A percentile compares a stretch with the other conserved stretches of the same genome.
Evolutionary conservation across 805 yeast species (phyloP).

Genomic region (Isabelozyma rhagii): DNA sequence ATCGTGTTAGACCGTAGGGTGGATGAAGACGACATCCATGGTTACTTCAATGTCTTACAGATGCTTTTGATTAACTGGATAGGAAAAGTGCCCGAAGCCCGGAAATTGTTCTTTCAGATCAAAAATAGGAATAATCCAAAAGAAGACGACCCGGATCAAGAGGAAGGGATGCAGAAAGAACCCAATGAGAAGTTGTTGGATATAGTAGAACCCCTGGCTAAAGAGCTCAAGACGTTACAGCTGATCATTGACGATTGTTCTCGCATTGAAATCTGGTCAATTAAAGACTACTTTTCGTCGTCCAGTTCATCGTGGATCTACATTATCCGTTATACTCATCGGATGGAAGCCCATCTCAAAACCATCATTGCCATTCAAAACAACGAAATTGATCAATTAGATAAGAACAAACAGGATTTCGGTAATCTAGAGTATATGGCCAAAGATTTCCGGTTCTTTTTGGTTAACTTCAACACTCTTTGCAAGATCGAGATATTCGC

Average conservation of each 20-base stretch:
- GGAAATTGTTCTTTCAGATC: constrained; percentile 47
- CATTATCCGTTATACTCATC: not conserved
- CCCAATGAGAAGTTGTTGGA: not conserved
- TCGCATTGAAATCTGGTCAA: not conserved
- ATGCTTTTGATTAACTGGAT: constrained; percentile 64
- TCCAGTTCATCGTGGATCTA: not conserved
- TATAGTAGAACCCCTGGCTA: not conserved
- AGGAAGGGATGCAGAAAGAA: not conserved
- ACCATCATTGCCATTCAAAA: constrained; percentile 3
- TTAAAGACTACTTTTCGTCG: not conserved
- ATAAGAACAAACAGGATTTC: not conserved
- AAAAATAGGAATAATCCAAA: constrained; percentile 13
- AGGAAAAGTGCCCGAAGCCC: constrained; percentile 59
- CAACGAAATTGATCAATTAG: not conserved
- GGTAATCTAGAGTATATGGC: constrained; percentile 6
- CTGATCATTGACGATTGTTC: not conserved
- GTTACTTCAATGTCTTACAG: constrained; percentile 58
- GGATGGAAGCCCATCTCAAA: constrained; percentile 13
- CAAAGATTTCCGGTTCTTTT: constrained; percentile 22
- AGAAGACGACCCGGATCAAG: not conserved
- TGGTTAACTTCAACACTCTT: constrained; percentile 26
- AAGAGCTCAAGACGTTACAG: not conserved
- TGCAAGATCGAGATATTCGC: constrained; percentile 29
- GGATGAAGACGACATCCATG: constrained; percentile 30
- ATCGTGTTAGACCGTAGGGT: constrained; percentile 37